These are phyloP conservation scores for Cinchona pubescens DNA, from an alignment of 257 asterid genomes.

Conservation along the genomic window DNA sequence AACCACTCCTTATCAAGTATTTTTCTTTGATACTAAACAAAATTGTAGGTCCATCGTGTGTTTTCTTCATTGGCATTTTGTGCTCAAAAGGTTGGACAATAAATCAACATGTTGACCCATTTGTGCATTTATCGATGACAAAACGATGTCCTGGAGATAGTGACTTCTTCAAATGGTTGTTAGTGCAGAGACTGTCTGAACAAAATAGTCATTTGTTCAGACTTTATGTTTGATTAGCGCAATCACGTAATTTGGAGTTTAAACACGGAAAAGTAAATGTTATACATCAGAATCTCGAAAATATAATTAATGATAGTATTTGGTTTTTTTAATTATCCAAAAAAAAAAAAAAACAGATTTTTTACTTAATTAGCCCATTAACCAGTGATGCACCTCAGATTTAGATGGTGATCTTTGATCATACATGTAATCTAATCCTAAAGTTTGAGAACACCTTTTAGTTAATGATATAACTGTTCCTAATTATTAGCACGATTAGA, in stretches of 20 bases:
- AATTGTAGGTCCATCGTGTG: slow-evolving; percentile 25
- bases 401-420: slow-evolving; percentile 2
- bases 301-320: no score
- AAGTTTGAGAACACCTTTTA: neutral
- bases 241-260: slow-evolving; percentile 17
- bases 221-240: neutral
- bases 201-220: slow-evolving; percentile 1
- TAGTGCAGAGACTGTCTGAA: neutral
- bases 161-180: neutral
- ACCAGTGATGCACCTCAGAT: neutral
- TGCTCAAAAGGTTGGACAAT: slow-evolving; percentile 31
- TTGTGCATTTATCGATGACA: slow-evolving; percentile 11
- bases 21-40: slow-evolving; percentile 4
- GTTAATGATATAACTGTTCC: neutral
- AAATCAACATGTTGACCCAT: slow-evolving; percentile 43
- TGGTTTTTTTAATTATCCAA: no score
- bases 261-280: neutral
- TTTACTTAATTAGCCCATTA: neutral
- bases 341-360: no score
- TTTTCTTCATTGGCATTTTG: slow-evolving; percentile 30
- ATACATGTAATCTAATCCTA: neutral
- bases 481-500: neutral
- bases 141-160: slow-evolving; percentile 15
- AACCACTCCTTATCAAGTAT: slow-evolving; percentile 7
- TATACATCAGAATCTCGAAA: neutral